These are phyloP conservation scores for Ceratocystis alfenasii DNA, from an alignment of 2,329 filamentous ascomycete genomes.

Conservation along the genomic window DNA sequence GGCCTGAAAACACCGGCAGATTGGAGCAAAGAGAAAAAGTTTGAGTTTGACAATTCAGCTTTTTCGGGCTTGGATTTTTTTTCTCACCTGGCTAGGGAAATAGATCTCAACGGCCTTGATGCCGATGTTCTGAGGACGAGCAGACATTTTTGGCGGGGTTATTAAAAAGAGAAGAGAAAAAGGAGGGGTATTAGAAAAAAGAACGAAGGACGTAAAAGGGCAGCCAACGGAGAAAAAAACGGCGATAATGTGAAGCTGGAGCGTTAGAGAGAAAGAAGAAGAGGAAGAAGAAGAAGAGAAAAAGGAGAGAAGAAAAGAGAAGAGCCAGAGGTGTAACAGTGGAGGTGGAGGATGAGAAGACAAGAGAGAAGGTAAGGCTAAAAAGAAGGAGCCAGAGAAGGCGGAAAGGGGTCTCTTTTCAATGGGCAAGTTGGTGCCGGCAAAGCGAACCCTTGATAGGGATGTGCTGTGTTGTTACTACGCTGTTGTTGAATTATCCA, in stretches of 20 bases:
- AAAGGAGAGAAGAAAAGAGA: slow-evolving; percentile 18
- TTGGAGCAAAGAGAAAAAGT: background rate
- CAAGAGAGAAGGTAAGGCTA: slow-evolving; percentile 15
- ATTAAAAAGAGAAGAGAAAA: slow-evolving; percentile 13
- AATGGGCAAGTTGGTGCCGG: slow-evolving; percentile 6
- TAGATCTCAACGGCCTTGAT: slow-evolving; percentile 90
- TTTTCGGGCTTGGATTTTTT: background rate
- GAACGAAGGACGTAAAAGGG: slow-evolving; percentile 6
- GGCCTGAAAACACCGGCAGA: background rate
- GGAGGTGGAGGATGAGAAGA: slow-evolving; percentile 8
- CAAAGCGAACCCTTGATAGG: slow-evolving; percentile 3
- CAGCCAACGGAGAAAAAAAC: background rate
- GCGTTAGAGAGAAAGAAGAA: background rate
- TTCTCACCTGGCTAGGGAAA: slow-evolving; percentile 67
- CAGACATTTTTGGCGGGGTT: slow-evolving; percentile 44
- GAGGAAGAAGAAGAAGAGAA: slow-evolving; percentile 14
- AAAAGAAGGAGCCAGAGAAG: slow-evolving; percentile 9
- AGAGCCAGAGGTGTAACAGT: slow-evolving; percentile 1
- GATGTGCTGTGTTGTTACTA: background rate
- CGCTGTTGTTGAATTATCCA: slow-evolving; percentile 10
- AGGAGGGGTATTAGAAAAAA: slow-evolving; percentile 11
- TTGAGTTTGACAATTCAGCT: background rate
- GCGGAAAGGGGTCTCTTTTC: slow-evolving; percentile 20
- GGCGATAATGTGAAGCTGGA: background rate
- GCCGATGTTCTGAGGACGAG: slow-evolving; percentile 75